A percentile compares a stretch with the other conserved stretches of the same genome.
These are phyloP conservation scores for Neurospora sp. DNA, from an alignment of 495 filamentous ascomycete genomes.

Conservation along the genomic window DNA sequence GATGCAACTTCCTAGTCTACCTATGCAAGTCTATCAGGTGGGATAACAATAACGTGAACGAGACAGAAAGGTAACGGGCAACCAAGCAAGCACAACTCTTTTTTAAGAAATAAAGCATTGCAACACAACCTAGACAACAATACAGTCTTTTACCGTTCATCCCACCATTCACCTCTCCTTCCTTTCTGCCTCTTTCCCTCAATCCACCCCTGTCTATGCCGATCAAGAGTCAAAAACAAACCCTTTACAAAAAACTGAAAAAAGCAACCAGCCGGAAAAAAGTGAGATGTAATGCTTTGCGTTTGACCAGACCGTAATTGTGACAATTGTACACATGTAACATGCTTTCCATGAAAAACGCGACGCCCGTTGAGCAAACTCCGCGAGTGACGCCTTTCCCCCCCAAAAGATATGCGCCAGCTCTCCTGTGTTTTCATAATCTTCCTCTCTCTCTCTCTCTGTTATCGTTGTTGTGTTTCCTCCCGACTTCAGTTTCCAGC, in stretches of 20 bases:
- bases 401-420: background rate
- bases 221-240: background rate
- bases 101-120: conserved; percentile 2
- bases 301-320: conserved; percentile 6
- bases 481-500: background rate
- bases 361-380: background rate
- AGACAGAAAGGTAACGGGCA: background rate
- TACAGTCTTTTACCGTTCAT: conserved; percentile 32
- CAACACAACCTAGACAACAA: conserved; percentile 36
- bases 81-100: background rate
- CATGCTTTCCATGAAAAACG: conserved; percentile 18
- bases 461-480: background rate
- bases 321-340: conserved; percentile 34
- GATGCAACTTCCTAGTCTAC: background rate
- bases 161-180: conserved; percentile 15
- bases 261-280: conserved; percentile 19
- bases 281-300: background rate
- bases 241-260: conserved; percentile 4
- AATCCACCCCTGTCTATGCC: background rate
- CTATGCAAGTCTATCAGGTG: background rate
- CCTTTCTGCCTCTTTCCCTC: background rate
- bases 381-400: background rate
- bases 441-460: background rate
- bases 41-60: background rate
- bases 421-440: background rate